These are phyloP conservation scores for Soucietia sequanensis DNA, from an alignment of 805 yeast species.

Conservation along the genomic window DNA sequence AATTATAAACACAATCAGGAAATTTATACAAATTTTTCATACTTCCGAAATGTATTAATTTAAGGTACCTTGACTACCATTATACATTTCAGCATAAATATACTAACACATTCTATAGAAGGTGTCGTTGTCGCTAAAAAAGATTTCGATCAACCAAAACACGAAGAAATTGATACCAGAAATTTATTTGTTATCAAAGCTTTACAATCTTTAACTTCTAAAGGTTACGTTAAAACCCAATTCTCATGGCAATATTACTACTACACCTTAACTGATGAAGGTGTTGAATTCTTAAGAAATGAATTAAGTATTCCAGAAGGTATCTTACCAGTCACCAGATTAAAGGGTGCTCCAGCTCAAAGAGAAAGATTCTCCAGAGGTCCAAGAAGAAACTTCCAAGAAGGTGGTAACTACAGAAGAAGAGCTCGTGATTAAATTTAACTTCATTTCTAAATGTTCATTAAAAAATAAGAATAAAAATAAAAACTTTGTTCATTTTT, in stretches of 20 bases:
- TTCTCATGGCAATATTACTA: conserved; percentile 99
- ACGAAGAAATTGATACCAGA: conserved; percentile 97
- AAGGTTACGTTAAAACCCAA: conserved; percentile 99
- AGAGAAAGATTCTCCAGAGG: conserved; percentile 51
- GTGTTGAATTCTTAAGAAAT: conserved; percentile 97
- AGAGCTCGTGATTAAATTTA: conserved; percentile 51
- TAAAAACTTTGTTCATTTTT: too few relatives aligned
- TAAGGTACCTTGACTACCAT: too few relatives aligned
- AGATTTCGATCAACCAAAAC: conserved; percentile 96
- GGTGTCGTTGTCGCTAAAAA: conserved; percentile 99
- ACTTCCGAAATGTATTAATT: too few relatives aligned
- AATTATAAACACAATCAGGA: too few relatives aligned
- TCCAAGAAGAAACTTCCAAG: conserved; percentile 30
- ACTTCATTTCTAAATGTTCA: too few relatives aligned
- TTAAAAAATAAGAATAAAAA: too few relatives aligned
- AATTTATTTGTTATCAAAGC: conserved; percentile 98
- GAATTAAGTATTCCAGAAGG: conserved; percentile 98
- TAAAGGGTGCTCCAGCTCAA: conserved; percentile 89
- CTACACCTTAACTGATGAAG: conserved; percentile 99
- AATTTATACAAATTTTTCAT: too few relatives aligned
- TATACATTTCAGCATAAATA: too few relatives aligned
- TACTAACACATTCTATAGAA: conserved; percentile 61
- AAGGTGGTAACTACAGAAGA: conserved; percentile 58
- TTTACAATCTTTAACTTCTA: conserved; percentile 97
- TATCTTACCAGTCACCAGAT: conserved; percentile 97